Conservation (phyloP, 148 eudicot species). For the Cornus suecica region DNA sequence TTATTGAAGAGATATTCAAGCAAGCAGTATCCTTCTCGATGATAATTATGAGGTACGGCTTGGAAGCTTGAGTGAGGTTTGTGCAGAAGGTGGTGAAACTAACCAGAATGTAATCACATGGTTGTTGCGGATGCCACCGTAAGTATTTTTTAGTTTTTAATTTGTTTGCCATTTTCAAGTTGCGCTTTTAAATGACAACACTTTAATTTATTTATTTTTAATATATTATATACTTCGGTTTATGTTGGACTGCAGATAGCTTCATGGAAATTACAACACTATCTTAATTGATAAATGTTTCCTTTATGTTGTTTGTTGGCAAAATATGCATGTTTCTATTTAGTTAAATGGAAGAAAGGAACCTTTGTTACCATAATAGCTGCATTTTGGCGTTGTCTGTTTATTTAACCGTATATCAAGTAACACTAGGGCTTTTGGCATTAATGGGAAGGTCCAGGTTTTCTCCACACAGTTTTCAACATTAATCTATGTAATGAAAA, state of each 20-base stretch:
- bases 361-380: too few relatives aligned
- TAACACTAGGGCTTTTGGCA: too few relatives aligned
- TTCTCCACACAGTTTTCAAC: background rate
- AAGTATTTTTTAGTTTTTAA: constrained; percentile 19
- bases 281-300: too few relatives aligned
- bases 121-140: constrained; percentile 33
- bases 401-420: too few relatives aligned
- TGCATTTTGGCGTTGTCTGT: too few relatives aligned
- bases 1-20: constrained; percentile 36
- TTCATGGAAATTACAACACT: too few relatives aligned
- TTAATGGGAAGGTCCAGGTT: background rate
- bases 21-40: constrained; percentile 52
- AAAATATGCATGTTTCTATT: too few relatives aligned
- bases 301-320: too few relatives aligned
- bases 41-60: constrained; percentile 48
- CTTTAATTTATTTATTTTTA: background rate
- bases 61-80: constrained; percentile 40
- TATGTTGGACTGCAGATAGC: background rate
- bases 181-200: background rate
- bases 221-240: background rate
- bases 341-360: too few relatives aligned
- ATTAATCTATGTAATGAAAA: background rate
- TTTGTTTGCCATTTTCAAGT: background rate
- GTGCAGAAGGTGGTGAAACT: constrained; percentile 28
- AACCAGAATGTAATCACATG: constrained; percentile 30